Conservation (phyloP, 2,329 filamentous ascomycete species). For the Ceratocystis destructans region DNA sequence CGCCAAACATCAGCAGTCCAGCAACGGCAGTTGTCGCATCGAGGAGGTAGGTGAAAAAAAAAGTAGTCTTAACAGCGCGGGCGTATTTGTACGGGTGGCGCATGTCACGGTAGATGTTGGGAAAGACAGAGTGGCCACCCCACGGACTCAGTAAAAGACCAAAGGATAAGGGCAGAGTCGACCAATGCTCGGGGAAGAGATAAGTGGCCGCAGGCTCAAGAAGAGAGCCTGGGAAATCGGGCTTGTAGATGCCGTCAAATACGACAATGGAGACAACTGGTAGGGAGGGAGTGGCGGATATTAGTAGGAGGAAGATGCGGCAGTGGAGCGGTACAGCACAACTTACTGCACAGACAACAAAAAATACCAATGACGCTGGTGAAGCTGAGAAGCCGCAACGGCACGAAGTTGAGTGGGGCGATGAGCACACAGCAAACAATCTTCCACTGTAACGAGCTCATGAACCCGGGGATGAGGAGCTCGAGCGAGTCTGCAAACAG, state of each 20-base stretch:
- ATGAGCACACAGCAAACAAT: conserved; percentile 65
- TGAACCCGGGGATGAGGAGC: conserved; percentile 57
- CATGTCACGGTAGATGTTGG: conserved; percentile 59
- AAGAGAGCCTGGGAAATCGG: conserved; percentile 65
- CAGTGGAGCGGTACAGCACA: background rate
- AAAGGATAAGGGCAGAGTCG: conserved; percentile 73
- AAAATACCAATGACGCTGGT: conserved; percentile 89
- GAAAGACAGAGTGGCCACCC: conserved; percentile 58
- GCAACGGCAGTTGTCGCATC: conserved; percentile 71
- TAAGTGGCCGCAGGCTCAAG: conserved; percentile 66
- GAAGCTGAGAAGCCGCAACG: conserved; percentile 70
- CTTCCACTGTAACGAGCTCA: conserved; percentile 64
- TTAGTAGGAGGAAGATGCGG: too few species aligned
- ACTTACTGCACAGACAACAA: conserved; percentile 74
- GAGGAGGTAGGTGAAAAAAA: conserved; percentile 73
- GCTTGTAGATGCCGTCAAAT: conserved; percentile 75
- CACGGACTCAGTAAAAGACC: conserved; percentile 73
- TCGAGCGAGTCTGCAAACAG: conserved; percentile 87
- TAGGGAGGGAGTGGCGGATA: background rate
- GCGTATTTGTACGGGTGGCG: conserved; percentile 67
- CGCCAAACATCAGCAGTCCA: conserved; percentile 89
- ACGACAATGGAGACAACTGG: conserved; percentile 72
- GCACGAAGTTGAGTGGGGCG: conserved; percentile 71
- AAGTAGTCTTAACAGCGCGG: conserved; percentile 63
- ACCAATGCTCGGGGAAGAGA: conserved; percentile 74